These are phyloP conservation scores for Claviceps maximensis DNA, from an alignment of 2,329 filamentous ascomycete genomes.

Conservation along the genomic window DNA sequence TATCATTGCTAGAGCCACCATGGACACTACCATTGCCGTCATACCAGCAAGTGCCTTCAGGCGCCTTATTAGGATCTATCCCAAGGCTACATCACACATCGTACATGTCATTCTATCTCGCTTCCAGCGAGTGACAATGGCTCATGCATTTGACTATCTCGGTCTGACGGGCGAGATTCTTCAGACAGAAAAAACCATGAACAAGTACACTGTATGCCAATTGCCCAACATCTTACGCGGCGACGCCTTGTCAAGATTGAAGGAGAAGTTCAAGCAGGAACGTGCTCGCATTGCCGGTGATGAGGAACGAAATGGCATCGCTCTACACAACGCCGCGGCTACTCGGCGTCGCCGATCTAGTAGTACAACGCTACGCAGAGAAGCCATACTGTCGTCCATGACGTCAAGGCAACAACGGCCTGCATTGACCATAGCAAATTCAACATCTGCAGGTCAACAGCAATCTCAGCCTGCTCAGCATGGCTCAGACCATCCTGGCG, in stretches of 20 bases:
- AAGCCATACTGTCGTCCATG: constrained; percentile 60
- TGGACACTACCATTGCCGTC: constrained; percentile 95
- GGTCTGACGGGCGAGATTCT: constrained; percentile 85
- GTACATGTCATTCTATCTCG: constrained; percentile 94
- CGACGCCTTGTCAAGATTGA: constrained; percentile 66
- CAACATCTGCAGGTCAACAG: constrained; percentile 20
- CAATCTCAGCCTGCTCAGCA: constrained; percentile 29
- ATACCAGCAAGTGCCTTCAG: constrained; percentile 95
- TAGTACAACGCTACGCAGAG: constrained; percentile 63
- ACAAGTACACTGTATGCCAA: constrained; percentile 82
- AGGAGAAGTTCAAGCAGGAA: constrained; percentile 84
- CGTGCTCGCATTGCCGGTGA: constrained; percentile 69
- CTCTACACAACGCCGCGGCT: constrained; percentile 67
- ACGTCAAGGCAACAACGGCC: constrained; percentile 30
- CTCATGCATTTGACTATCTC: constrained; percentile 88
- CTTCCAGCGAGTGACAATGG: constrained; percentile 85
- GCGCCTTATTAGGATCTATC: constrained; percentile 83
- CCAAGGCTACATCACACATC: constrained; percentile 91
- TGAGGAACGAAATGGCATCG: constrained; percentile 78
- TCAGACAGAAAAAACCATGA: constrained; percentile 86
- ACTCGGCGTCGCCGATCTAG: constrained; percentile 58
- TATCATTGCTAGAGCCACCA: constrained; percentile 88
- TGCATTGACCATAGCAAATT: constrained; percentile 28
- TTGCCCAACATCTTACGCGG: constrained; percentile 83
- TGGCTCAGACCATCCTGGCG: constrained; percentile 52